phyloP scores from a whole-genome alignment of 2,329 filamentous ascomycete species.

The Colletotrichum neosansevieriae region DNA sequence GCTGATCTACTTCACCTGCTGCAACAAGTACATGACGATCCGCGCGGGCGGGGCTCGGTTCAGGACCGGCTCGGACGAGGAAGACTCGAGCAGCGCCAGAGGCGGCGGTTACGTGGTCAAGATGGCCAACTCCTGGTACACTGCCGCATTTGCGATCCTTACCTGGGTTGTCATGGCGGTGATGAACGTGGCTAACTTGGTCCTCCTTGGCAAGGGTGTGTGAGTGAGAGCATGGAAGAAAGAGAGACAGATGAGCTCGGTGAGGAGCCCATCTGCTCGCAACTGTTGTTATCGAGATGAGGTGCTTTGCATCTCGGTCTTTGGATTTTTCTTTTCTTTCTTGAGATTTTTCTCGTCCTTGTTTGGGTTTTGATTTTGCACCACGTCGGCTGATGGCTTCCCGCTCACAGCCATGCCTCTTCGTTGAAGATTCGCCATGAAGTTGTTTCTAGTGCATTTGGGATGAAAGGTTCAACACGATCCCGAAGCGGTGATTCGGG shows the following conservation, averaged over 20 bases:
- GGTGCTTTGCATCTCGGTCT: neutral
- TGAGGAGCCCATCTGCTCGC: slow-evolving; percentile 25
- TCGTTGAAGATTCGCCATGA: too few species aligned
- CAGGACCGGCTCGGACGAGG: slow-evolving; percentile 46
- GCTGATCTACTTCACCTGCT: slow-evolving; percentile 86
- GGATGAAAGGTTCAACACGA: too few species aligned
- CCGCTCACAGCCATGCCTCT: too few species aligned
- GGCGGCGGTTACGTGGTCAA: slow-evolving; percentile 53
- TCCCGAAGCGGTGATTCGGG: too few species aligned
- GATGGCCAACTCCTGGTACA: slow-evolving; percentile 81
- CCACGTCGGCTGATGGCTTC: too few species aligned
- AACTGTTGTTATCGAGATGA: neutral
- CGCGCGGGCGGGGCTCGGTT: slow-evolving; percentile 54
- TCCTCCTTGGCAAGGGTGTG: slow-evolving; percentile 63
- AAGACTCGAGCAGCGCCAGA: slow-evolving; percentile 34
- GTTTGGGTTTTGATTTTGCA: too few species aligned
- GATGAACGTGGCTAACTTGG: slow-evolving; percentile 84
- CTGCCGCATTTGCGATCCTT: slow-evolving; percentile 64
- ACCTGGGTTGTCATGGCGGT: slow-evolving; percentile 82
- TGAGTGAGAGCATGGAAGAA: neutral
- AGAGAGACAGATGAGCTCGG: slow-evolving; percentile 2
- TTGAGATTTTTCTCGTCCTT: neutral
- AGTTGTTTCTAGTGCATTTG: too few species aligned
- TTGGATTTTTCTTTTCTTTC: neutral
- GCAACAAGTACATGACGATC: slow-evolving; percentile 84